phyloP scores from a whole-genome alignment of 495 filamentous ascomycete species.

The Annulohypoxylon bovei region DNA sequence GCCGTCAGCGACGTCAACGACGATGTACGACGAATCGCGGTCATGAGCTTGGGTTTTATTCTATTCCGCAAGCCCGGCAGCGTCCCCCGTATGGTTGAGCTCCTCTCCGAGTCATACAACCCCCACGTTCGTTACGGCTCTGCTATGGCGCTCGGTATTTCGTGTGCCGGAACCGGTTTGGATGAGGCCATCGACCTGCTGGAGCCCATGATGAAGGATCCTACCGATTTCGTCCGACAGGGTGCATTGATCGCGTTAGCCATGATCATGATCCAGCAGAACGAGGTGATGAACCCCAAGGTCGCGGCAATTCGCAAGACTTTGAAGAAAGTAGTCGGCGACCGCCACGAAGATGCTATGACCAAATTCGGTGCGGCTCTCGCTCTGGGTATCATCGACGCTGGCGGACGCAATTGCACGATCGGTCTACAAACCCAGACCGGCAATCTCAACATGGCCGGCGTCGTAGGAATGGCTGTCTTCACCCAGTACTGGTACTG shows the following conservation, averaged over 20 bases:
- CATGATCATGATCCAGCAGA: conserved; percentile 99
- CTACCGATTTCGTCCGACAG: conserved; percentile 97
- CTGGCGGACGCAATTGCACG: conserved; percentile 97
- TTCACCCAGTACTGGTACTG: conserved; percentile 99
- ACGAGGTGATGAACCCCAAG: conserved; percentile 94
- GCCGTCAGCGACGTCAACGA: conserved; percentile 99
- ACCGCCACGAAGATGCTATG: conserved; percentile 99
- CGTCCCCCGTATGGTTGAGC: conserved; percentile 98
- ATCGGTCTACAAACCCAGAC: conserved; percentile 98
- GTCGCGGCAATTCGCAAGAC: conserved; percentile 83
- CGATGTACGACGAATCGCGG: conserved; percentile 95
- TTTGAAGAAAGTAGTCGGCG: conserved; percentile 88
- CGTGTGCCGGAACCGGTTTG: conserved; percentile 94
- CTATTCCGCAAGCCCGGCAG: conserved; percentile 97
- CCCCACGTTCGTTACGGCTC: conserved; percentile 98
- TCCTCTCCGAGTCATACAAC: conserved; percentile 97
- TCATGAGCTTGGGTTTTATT: conserved; percentile 98
- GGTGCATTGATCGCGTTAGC: conserved; percentile 93
- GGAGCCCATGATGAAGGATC: conserved; percentile 99
- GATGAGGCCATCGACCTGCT: conserved; percentile 97
- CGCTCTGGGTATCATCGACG: conserved; percentile 96
- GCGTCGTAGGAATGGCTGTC: conserved; percentile 95
- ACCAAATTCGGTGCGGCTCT: conserved; percentile 97
- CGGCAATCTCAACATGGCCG: conserved; percentile 96
- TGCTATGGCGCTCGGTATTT: conserved; percentile 97